Conservation (phyloP, 148 eudicot genomes). For the Rhododendron kiyosumense region DNA sequence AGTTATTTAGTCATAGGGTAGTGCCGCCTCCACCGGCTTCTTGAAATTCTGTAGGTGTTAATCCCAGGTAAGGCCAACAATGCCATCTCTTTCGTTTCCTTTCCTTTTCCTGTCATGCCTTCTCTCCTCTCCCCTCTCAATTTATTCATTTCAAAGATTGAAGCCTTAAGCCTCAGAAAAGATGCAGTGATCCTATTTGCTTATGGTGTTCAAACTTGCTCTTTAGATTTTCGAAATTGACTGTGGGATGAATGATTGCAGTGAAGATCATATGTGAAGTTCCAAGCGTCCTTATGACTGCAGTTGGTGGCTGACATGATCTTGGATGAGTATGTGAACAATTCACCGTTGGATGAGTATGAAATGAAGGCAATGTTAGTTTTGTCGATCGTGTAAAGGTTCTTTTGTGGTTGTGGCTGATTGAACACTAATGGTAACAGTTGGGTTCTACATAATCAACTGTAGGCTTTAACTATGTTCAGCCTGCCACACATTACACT, state of each 20-base stretch:
- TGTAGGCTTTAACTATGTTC: not conserved
- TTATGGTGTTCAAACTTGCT: not conserved
- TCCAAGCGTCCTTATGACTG: not conserved
- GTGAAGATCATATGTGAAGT: not conserved
- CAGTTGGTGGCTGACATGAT: not conserved
- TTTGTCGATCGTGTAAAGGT: not conserved
- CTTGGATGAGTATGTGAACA: not conserved
- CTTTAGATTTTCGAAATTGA: not conserved
- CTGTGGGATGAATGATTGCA: not conserved
- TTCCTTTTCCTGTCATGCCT: not conserved
- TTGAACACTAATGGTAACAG: too few species aligned
- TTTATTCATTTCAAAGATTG: not conserved
- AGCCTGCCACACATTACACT: not conserved
- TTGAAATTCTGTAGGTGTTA: constrained; percentile 9
- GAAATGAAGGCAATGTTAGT: not conserved
- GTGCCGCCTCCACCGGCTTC: constrained; percentile 17
- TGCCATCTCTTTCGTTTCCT: not conserved
- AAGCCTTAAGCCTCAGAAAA: not conserved
- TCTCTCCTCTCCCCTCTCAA: not conserved
- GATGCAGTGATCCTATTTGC: not conserved
- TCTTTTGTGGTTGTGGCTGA: too few species aligned
- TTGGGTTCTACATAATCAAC: not conserved
- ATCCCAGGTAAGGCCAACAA: not conserved
- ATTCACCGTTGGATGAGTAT: not conserved
- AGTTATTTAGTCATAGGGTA: constrained; percentile 48